Percentiles rank a stretch among this genome's conserved stretches.
phyloP scores from a whole-genome alignment of 768 basidiomycete species.

The Pleurotus tuber-regium region DNA sequence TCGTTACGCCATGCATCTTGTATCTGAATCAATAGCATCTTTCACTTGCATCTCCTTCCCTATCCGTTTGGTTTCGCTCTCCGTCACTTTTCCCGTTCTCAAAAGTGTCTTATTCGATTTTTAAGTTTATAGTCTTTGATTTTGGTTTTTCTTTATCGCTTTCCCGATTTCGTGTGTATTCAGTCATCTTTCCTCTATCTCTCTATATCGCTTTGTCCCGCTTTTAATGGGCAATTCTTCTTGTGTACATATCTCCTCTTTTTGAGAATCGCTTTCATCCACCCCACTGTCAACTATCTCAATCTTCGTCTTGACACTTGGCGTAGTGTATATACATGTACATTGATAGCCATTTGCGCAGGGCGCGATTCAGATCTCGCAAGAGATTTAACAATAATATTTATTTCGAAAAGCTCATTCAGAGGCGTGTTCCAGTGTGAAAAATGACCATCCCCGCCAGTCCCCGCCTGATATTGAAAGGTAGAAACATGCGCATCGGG shows the following conservation, averaged over 20 bases:
- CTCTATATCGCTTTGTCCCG: not conserved
- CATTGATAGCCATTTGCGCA: constrained; percentile 7
- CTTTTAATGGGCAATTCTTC: not conserved
- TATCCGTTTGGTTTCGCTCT: constrained; percentile 16
- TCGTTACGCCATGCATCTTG: constrained; percentile 4
- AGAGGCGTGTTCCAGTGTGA: too few species aligned
- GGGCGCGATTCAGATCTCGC: not conserved
- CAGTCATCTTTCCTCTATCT: constrained; percentile 26
- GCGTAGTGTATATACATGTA: constrained; percentile 10
- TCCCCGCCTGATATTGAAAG: too few species aligned
- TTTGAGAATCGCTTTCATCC: too few species aligned
- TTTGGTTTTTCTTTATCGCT: constrained; percentile 22
- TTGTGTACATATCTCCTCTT: too few species aligned
- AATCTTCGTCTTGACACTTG: constrained; percentile 5
- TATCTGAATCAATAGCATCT: constrained; percentile 16
- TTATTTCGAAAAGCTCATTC: too few species aligned
- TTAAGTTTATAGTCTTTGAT: constrained; percentile 17
- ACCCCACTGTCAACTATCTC: too few species aligned
- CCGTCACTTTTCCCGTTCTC: constrained; percentile 10
- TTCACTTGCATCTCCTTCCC: constrained; percentile 14
- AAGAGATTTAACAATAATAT: too few species aligned
- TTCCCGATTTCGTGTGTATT: constrained; percentile 13
- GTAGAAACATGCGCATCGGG: too few species aligned
- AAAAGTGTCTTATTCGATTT: constrained; percentile 16
- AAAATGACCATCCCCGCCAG: too few species aligned